phyloP scores from a whole-genome alignment of 805 yeast genomes.

The Candida odintsovae region DNA sequence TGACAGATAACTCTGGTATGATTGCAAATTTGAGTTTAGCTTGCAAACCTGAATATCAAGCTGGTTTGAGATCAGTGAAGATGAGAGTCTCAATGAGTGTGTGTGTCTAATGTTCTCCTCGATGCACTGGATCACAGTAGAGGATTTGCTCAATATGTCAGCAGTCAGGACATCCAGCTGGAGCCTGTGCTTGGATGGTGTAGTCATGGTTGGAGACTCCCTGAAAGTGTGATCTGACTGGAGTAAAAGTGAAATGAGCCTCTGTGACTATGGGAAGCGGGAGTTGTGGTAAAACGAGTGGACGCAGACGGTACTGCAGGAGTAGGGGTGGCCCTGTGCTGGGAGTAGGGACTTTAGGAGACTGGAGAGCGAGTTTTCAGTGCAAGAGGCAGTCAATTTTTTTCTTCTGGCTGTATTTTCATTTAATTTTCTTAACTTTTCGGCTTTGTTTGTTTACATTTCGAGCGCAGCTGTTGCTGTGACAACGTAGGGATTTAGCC shows the following conservation, averaged over 20 bases:
- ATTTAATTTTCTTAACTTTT: too few relatives aligned
- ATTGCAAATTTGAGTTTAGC: constrained; percentile 17
- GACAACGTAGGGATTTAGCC: background rate
- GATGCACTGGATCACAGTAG: constrained; percentile 14
- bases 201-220: background rate
- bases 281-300: background rate
- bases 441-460: background rate
- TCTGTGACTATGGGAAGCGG: background rate
- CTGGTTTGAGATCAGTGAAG: constrained; percentile 10
- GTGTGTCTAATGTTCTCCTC: constrained; percentile 20
- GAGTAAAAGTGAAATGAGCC: background rate
- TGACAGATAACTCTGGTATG: constrained; percentile 24
- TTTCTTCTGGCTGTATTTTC: background rate
- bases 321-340: background rate
- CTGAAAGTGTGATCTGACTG: background rate
- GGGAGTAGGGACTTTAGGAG: background rate
- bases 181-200: constrained; percentile 2
- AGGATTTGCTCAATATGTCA: constrained; percentile 17
- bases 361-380: background rate
- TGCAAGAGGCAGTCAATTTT: background rate
- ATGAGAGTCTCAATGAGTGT: constrained; percentile 15
- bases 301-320: background rate
- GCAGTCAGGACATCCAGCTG: constrained; percentile 18
- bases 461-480: background rate
- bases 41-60: constrained; percentile 19